Conservation (phyloP, 2,329 filamentous ascomycete genomes). For the Chaetomiaceae sp. region DNA sequence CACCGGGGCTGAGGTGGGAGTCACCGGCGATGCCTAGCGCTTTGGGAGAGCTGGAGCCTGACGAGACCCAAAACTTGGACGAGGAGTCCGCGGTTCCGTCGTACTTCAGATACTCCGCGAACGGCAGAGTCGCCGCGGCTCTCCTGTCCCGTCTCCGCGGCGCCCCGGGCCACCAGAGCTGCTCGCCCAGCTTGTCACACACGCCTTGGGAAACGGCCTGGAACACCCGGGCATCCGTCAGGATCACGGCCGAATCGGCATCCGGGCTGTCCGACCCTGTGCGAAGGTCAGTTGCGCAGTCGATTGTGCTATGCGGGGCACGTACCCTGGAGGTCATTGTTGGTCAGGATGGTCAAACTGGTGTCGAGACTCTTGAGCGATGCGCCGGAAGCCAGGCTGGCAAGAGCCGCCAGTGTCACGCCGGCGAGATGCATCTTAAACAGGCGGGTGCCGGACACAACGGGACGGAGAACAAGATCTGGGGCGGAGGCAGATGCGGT, state of each 20-base stretch:
- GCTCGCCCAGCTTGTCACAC: conserved; percentile 35
- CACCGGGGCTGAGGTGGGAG: not conserved
- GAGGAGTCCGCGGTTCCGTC: conserved; percentile 22
- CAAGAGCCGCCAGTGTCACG: conserved; percentile 3
- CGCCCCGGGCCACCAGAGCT: conserved; percentile 28
- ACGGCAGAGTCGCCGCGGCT: conserved; percentile 22
- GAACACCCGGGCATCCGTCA: conserved; percentile 28
- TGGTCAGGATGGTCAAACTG: conserved; percentile 33
- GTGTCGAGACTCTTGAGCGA: conserved; percentile 32
- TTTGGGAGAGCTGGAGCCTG: conserved; percentile 15
- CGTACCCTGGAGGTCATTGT: conserved; percentile 38
- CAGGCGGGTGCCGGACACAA: not conserved
- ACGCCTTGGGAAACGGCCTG: conserved; percentile 24
- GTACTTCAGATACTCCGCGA: conserved; percentile 34
- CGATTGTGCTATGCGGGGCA: not conserved
- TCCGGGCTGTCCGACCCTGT: conserved; percentile 30
- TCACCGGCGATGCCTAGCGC: conserved; percentile 8
- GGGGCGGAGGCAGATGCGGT: not conserved
- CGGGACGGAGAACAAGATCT: not conserved
- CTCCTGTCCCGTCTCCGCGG: not conserved
- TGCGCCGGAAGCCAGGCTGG: conserved; percentile 18
- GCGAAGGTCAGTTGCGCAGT: not conserved
- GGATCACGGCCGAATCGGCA: conserved; percentile 31
- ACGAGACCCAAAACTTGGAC: conserved; percentile 34
- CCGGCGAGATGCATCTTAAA: conserved; percentile 10